phyloP scores from a whole-genome alignment of 2,329 filamentous ascomycete genomes.

The Trichophyton simii region DNA sequence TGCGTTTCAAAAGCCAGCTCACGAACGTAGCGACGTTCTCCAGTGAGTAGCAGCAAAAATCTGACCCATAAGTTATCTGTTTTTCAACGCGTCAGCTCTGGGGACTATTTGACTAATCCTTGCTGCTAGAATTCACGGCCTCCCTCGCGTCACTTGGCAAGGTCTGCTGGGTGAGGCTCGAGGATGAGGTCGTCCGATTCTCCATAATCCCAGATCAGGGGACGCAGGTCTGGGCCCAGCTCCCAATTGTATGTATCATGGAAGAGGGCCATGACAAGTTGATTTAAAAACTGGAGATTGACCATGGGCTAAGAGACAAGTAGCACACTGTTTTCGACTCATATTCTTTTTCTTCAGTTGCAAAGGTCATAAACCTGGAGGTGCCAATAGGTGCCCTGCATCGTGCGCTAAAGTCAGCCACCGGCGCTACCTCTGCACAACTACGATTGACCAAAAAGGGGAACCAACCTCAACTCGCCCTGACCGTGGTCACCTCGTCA shows the following conservation, averaged over 20 bases:
- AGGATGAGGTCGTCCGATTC: conserved; percentile 78
- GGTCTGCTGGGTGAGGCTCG: conserved; percentile 80
- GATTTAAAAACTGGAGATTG: not conserved
- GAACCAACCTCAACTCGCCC: conserved; percentile 68
- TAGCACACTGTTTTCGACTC: conserved; percentile 79
- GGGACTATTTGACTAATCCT: not conserved
- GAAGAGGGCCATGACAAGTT: too few species aligned
- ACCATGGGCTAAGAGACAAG: not conserved
- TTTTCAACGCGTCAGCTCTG: conserved; percentile 4
- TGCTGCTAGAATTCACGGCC: conserved; percentile 45
- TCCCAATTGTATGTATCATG: conserved; percentile 28
- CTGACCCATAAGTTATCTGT: not conserved
- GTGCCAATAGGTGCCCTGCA: conserved; percentile 78
- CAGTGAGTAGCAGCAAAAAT: conserved; percentile 28
- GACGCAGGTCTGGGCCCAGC: conserved; percentile 90
- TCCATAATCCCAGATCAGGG: conserved; percentile 91
- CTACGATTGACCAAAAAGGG: conserved; percentile 90
- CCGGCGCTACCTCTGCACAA: conserved; percentile 66
- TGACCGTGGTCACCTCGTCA: conserved; percentile 65
- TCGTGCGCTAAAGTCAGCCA: conserved; percentile 79
- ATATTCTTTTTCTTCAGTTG: conserved; percentile 76
- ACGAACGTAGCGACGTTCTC: conserved; percentile 41
- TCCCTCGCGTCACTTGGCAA: conserved; percentile 58
- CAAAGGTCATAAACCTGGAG: conserved; percentile 94
- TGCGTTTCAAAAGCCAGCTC: conserved; percentile 44